Base-by-base conservation (phyloP, 257 asterid genomes). In the Mitragyna speciosa region DNA sequence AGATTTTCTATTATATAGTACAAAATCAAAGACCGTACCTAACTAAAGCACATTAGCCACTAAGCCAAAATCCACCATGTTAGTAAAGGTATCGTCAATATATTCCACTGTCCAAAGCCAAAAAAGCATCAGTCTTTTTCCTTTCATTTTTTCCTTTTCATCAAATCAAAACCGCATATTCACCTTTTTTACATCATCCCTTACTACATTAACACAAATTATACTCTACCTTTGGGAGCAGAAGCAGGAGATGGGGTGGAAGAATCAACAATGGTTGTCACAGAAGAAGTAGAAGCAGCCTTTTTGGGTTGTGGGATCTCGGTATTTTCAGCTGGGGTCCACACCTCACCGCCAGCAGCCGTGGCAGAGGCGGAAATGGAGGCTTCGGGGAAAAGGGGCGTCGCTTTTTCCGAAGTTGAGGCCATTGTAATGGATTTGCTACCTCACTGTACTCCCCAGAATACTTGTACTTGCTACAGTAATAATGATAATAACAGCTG, bases 361-460 rank as follows among this genome's bases (percentile, higher is more conserved):
- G 73, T 63, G 77, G 81, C 80, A 22, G 82, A 76, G 19, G 76
- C 49, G 33, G 75, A 47, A 26, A 76, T 12, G 43, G 83, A 51
- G 71, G 84, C 76, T 41, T 63, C 79, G 2, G 82, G 82, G 84
- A 85, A 63, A 72, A 85, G 49, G 83, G 74, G 72, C 97, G 94
- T 86, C 97, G 95, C 86, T 84, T 91, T 90, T 90, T 93, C 82
- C 98, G 86, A 36, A 93, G 92, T 66, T 91, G 97, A 83, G 97
- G 97, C 98, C 98, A 93, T 93, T 93, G 96, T 74, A 89, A 87
- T 82, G 91, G 98, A 83, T 92, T 91, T 75, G 92, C 89, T 76
- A 91, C 84, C 89, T 92, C 90, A 70, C 94, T 86, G 90, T 78
- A 84, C 83, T 89, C 92, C 85, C 93, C 95, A 92, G 64, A 90